Conservation (phyloP, 1,284 basidiomycete species). For the Cerrena zonata region DNA sequence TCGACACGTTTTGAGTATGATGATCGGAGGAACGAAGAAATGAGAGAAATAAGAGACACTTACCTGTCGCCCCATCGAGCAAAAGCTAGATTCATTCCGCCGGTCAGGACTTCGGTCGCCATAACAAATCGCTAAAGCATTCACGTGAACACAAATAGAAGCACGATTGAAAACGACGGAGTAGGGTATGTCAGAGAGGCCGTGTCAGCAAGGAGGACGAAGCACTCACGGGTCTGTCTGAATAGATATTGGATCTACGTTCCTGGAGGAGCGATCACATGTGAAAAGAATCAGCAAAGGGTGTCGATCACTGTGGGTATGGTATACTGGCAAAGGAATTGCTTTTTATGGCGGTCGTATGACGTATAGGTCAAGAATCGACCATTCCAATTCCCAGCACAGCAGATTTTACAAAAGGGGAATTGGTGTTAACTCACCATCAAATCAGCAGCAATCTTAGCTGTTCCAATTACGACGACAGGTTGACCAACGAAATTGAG, state of each 20-base stretch:
- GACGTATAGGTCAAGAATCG: no score
- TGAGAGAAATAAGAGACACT: neutral
- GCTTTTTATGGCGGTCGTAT: no score
- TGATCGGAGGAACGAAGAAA: no score
- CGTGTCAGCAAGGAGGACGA: neutral
- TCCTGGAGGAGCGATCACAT: conserved; percentile 1
- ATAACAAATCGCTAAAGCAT: conserved; percentile 3
- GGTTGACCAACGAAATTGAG: conserved; percentile 6
- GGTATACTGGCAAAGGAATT: no score
- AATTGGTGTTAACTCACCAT: conserved; percentile 5
- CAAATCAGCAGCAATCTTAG: conserved; percentile 5
- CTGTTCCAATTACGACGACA: conserved; percentile 5
- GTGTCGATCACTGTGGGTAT: no score
- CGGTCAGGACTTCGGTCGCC: conserved; percentile 6
- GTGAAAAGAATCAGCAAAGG: no score
- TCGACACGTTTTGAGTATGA: no score
- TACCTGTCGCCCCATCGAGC: conserved; percentile 1
- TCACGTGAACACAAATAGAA: neutral
- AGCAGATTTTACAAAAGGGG: no score
- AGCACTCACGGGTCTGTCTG: conserved; percentile 5
- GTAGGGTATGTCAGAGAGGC: neutral
- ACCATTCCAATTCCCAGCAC: no score
- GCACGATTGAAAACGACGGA: neutral
- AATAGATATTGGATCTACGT: conserved; percentile 4
- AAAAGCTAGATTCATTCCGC: conserved; percentile 7